Evolutionary conservation across 2,329 filamentous ascomycete species (phyloP), one percentile per base, ranked within the genome.

Genomic region (Fonsecaea erecta): DNA sequence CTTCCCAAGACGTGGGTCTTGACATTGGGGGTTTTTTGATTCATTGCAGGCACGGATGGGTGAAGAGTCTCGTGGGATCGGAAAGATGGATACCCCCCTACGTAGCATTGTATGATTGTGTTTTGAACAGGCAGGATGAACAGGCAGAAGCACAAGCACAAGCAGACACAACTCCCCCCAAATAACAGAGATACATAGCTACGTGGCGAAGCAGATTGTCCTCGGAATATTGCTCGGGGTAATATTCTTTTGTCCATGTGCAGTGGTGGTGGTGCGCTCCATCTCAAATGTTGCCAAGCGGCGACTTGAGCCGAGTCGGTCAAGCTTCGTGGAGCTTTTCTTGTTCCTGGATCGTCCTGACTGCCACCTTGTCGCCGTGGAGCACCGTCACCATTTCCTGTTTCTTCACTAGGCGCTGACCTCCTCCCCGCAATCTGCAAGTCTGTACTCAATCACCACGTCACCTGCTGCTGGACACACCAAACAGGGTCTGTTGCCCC

Each of bases 1-100:
- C 28, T n/a, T 32, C 35, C 9, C 8, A 37, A 24, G 34, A 53
- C 40, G 52, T n/a, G 52, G 30, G 18, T 28, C 30, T 53, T 34
- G 46, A 35, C 30, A 34, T 48, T 48, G 55, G 18, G 24, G 40
- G 28, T 28, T 43, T 43, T 43, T 43, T 51, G 52, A n/a, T 35
- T 57, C 40, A 28, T 62, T 55, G 32, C 54, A 46, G 48, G 28
- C 32, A 52, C 26, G 37, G 46, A 55, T n/a, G 35, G 26, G 52
- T 59, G 34, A 43, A 32, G 46, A 48, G 43, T 55, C 40, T 35
- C 26, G 37, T 34, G 55, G 55, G 57, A 60, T 52, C 43, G 57
- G 46, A 48, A 60, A 60, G 58, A 52, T 48, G 58, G 62, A 65
- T 63, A 65, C 57, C 57, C n/a, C 62, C 65, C 54, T 65, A 67